Percentiles rank a stretch among this genome's conserved stretches.
phyloP scores from a whole-genome alignment of 352 stramenopile genomes.

The Phytophthora meadii region DNA sequence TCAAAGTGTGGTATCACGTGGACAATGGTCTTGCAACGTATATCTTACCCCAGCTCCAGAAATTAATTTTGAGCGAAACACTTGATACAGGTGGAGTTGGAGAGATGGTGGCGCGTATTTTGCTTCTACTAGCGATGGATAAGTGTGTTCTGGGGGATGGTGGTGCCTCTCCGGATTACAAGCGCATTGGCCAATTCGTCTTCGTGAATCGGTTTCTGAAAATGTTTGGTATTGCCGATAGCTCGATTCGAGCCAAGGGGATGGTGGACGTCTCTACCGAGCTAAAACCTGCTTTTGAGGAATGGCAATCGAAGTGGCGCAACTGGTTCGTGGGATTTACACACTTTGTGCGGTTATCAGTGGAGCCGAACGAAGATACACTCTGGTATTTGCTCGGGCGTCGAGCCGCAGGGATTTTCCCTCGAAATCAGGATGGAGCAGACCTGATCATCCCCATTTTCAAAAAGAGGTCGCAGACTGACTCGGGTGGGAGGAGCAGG shows the following conservation, averaged over 20 bases:
- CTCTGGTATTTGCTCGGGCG: constrained; percentile 9
- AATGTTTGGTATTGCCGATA: too few relatives aligned
- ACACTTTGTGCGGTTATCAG: not conserved
- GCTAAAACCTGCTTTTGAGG: not conserved
- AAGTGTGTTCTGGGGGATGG: constrained; percentile 5
- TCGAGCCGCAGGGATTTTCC: constrained; percentile 1
- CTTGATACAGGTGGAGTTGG: constrained; percentile 28
- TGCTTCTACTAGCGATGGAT: constrained; percentile 40
- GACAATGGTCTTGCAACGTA: constrained; percentile 2
- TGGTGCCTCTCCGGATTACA: not conserved
- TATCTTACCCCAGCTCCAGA: constrained; percentile 27
- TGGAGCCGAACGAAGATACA: not conserved
- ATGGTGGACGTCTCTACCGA: too few relatives aligned
- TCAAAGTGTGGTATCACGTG: constrained; percentile 22
- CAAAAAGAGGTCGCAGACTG: not conserved
- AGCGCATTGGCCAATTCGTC: too few relatives aligned
- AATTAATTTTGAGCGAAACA: constrained; percentile 28
- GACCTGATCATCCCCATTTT: not conserved
- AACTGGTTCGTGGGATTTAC: not conserved
- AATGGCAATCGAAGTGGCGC: not conserved
- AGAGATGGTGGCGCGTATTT: constrained; percentile 29
- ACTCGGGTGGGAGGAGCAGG: not conserved
- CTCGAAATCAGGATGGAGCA: not conserved
- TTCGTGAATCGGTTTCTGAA: too few relatives aligned
- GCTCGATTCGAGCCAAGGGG: too few relatives aligned